Conservation (phyloP, 371 early-diverging fungal species). For the Mucor mucedo region DNA sequence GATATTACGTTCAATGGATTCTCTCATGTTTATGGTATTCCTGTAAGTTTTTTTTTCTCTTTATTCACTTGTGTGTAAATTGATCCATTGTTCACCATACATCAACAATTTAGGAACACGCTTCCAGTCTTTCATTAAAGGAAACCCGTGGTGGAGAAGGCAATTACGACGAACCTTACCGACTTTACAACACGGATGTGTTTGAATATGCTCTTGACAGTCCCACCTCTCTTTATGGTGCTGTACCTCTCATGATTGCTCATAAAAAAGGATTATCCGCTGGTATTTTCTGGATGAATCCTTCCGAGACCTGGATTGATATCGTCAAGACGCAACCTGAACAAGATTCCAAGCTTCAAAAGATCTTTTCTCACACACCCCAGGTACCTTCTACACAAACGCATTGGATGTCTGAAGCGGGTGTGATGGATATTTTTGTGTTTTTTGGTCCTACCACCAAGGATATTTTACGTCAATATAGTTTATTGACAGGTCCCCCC, state of each 20-base stretch:
- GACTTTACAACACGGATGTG: slow-evolving; percentile 98
- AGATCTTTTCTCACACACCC: slow-evolving; percentile 27
- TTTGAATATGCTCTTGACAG: slow-evolving; percentile 94
- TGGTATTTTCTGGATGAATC: slow-evolving; percentile 91
- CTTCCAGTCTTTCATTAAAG: slow-evolving; percentile 81
- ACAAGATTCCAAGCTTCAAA: slow-evolving; percentile 25
- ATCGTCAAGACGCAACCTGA: slow-evolving; percentile 65
- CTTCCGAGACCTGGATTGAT: slow-evolving; percentile 98
- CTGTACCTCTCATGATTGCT: slow-evolving; percentile 92
- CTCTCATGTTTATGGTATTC: slow-evolving; percentile 92
- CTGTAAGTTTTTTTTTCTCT: slow-evolving; percentile 34
- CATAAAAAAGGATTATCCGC: slow-evolving; percentile 68
- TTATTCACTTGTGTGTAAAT: slow-evolving; percentile 14
- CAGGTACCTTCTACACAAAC: slow-evolving; percentile 58
- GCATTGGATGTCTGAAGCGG: slow-evolving; percentile 96
- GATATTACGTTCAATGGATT: slow-evolving; percentile 92
- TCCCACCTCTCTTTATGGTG: slow-evolving; percentile 96
- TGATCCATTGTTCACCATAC: neutral
- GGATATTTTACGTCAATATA: slow-evolving; percentile 78
- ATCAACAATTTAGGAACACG: slow-evolving; percentile 71
- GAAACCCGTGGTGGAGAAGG: slow-evolving; percentile 80
- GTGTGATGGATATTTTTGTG: slow-evolving; percentile 89
- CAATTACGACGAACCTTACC: slow-evolving; percentile 89
- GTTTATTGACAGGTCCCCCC: slow-evolving; percentile 79
- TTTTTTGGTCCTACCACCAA: slow-evolving; percentile 81